Base-by-base conservation (phyloP, 192 early-diverging fungal genomes). In the Mortierella claussenii region DNA sequence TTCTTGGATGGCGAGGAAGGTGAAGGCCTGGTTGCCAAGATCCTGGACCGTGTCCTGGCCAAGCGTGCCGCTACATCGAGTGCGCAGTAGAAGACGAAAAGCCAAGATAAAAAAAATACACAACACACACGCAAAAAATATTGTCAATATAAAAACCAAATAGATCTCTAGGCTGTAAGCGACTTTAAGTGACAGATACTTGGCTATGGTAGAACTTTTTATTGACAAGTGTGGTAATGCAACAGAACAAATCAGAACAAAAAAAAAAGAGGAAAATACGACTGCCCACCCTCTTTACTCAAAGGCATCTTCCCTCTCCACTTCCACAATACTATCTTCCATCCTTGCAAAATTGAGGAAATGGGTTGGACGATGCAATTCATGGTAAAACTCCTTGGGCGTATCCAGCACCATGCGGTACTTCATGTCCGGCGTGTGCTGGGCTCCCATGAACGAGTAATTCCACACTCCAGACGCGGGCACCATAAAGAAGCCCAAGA, bases 401-500 rank as follows among this genome's bases (percentile, higher is more conserved):
- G 92, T 88, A 64, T 98, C 97, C 54, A 99, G 81, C 43, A 88
- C 89, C 53, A 98, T 78, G 8, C 83, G 81, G 66, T 99, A 98
- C 66, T 93, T 93, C 97, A 98, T 98, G 51, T 95, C 94, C 0
- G 90, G 85, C 26, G 91, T 88, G 66, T 96, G 94, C 59, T 89
- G 91, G 11, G 97, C 93, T 11, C 96, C 97, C 95, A 97, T 97
- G 80, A 99, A 97, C 82, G 96, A 96, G 81, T 97, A 98, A 81
- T 99, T 99, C 97, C 97, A 99, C 55, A 97, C 82, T 34, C 93
- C 94, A 40, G 95, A 93, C 40, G 90, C 91, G 0, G 97, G 97
- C 2, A 98, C 96, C 96, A 99, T 96, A 58, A 99, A 99, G 89
- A 91, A 96, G 34, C 97, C 97, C 60, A 97, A 90, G 89, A 97